Evolutionary conservation across 108 stramenopile genomes (phyloP).

Genomic region (Craspedostauros australis): DNA sequence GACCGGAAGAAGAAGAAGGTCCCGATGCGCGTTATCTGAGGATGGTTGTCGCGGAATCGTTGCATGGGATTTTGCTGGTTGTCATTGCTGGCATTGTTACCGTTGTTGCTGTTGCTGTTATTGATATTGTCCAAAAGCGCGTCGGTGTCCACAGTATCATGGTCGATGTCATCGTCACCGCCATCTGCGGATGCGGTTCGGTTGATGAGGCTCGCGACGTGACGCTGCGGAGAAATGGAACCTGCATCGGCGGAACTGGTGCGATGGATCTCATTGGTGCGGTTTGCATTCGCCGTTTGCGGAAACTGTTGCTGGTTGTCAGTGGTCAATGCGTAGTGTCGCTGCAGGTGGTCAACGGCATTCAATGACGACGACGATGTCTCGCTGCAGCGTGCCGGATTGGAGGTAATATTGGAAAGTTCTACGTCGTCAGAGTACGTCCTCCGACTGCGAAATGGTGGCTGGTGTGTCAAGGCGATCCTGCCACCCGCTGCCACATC

Average conservation of each 20-base stretch:
- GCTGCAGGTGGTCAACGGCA: too few relatives aligned
- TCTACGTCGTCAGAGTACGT: constrained; percentile 1
- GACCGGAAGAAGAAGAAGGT: constrained; percentile 42
- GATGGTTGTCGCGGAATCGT: constrained; percentile 38
- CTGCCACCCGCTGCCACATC: constrained; percentile 24
- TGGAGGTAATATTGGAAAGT: too few relatives aligned
- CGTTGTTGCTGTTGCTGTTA: background rate
- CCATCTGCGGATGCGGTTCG: constrained; percentile 7
- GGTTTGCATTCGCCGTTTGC: too few relatives aligned
- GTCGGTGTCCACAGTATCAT: background rate
- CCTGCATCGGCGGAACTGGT: too few relatives aligned
- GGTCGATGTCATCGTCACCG: constrained; percentile 17
- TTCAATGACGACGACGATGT: too few relatives aligned
- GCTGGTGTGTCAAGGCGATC: background rate
- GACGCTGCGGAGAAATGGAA: too few relatives aligned
- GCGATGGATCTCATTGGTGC: too few relatives aligned
- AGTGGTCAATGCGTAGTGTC: too few relatives aligned
- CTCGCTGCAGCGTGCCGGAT: too few relatives aligned
- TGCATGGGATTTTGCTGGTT: constrained; percentile 10
- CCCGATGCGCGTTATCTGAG: constrained; percentile 29
- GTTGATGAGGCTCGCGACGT: background rate
- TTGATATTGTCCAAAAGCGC: background rate
- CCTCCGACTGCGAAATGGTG: background rate
- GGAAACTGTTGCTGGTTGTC: too few relatives aligned
- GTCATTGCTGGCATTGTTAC: background rate